Conservation (phyloP, 768 basidiomycete species). For the Pleurotus pulmonarius region DNA sequence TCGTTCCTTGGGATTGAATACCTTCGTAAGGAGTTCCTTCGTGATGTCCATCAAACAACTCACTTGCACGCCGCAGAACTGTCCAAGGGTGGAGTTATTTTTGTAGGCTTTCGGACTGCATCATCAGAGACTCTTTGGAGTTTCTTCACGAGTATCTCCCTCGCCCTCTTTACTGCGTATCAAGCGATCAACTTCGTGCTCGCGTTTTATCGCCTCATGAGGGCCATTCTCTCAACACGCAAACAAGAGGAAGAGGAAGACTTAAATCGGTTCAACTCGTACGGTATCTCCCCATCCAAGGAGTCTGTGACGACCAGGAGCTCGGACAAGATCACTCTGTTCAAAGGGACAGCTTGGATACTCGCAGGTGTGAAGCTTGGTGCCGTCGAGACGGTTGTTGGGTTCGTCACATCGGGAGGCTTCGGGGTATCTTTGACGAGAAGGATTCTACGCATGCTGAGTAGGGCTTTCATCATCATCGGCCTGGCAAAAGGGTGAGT, state of each 20-base stretch:
- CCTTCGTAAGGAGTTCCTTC: background rate
- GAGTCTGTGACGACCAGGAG: too few relatives aligned
- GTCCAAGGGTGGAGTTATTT: background rate
- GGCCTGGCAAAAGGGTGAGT: slow-evolving; percentile 69
- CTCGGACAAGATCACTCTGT: slow-evolving; percentile 39
- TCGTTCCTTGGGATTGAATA: slow-evolving; percentile 61
- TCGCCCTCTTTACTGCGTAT: slow-evolving; percentile 54
- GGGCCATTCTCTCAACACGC: slow-evolving; percentile 46
- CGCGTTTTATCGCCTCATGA: slow-evolving; percentile 53
- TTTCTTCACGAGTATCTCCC: slow-evolving; percentile 57
- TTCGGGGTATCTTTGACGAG: slow-evolving; percentile 55
- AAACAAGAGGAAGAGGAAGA: slow-evolving; percentile 34
- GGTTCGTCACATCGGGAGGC: slow-evolving; percentile 46
- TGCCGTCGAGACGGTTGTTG: slow-evolving; percentile 59
- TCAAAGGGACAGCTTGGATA: slow-evolving; percentile 67
- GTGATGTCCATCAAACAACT: too few relatives aligned
- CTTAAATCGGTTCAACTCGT: background rate
- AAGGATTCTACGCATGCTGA: slow-evolving; percentile 53
- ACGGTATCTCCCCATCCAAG: slow-evolving; percentile 21
- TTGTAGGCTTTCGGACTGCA: slow-evolving; percentile 37
- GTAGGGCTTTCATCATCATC: slow-evolving; percentile 51
- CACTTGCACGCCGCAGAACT: too few relatives aligned
- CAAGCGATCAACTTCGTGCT: slow-evolving; percentile 59
- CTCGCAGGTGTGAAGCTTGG: slow-evolving; percentile 58
- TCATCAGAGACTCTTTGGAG: slow-evolving; percentile 38